These are phyloP conservation scores for Bidens hawaiensis DNA, from an alignment of 140 eudicot species.

Conservation along the genomic window DNA sequence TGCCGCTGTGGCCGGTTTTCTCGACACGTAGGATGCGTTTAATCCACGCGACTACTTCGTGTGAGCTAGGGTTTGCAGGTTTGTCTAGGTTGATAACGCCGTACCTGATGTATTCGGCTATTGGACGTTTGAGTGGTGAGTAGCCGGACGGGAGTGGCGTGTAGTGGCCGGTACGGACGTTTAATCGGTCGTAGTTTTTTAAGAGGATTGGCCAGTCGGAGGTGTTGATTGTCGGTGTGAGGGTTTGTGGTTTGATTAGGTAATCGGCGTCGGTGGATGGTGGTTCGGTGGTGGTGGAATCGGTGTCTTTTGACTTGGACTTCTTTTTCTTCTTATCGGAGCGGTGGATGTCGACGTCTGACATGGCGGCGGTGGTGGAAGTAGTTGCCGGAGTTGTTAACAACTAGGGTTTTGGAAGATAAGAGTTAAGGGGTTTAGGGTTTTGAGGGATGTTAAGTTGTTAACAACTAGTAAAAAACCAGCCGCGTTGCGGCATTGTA, in stretches of 20 bases:
- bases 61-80: slow-evolving; percentile 86
- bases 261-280: slow-evolving; percentile 28
- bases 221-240: slow-evolving; percentile 62
- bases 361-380: slow-evolving; percentile 39
- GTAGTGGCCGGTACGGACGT: slow-evolving; percentile 83
- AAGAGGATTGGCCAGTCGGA: slow-evolving; percentile 83
- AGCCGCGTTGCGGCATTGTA: too few species aligned
- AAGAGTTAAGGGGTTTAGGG: slow-evolving; percentile 39
- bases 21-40: too few species aligned
- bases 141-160: slow-evolving; percentile 83
- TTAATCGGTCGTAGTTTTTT: slow-evolving; percentile 70
- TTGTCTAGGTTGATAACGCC: slow-evolving; percentile 87
- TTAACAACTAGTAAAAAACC: too few species aligned
- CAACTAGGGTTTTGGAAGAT: slow-evolving; percentile 32
- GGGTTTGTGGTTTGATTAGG: slow-evolving; percentile 66
- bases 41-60: too few species aligned
- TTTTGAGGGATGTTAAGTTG: slow-evolving; percentile 13
- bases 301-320: slow-evolving; percentile 20
- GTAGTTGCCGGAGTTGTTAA: slow-evolving; percentile 19
- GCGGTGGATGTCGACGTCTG: slow-evolving; percentile 45
- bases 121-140: slow-evolving; percentile 77
- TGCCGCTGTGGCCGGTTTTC: slow-evolving; percentile 82
- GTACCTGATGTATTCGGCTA: slow-evolving; percentile 70
- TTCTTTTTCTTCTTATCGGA: slow-evolving; percentile 69
- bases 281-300: slow-evolving; percentile 1